Evolutionary conservation across 2,329 filamentous ascomycete genomes (phyloP).

Genomic region (Paracorniculantispora psalliotae): DNA sequence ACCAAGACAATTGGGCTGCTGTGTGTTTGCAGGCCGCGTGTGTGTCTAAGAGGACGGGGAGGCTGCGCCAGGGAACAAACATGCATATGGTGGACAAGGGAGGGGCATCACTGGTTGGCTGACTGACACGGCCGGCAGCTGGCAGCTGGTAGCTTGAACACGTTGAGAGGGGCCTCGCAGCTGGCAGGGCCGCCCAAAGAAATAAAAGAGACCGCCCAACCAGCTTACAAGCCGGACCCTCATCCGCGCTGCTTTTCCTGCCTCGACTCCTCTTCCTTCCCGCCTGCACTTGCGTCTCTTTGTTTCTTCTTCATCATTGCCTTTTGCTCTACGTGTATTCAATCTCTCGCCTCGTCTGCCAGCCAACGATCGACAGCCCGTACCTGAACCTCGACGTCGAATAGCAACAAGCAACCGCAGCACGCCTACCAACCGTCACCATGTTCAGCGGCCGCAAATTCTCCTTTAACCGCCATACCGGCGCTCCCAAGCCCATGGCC

Average conservation of each 20-base stretch:
- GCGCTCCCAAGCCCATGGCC: slow-evolving; percentile 48
- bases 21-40: not conserved
- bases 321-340: not conserved
- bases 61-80: not conserved
- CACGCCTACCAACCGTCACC: not conserved
- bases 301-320: not conserved
- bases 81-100: not conserved
- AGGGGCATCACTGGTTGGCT: slow-evolving; percentile 3
- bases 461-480: slow-evolving; percentile 62
- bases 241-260: slow-evolving; percentile 5
- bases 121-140: not conserved
- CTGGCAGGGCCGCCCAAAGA: not conserved
- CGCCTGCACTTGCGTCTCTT: not conserved
- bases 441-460: slow-evolving; percentile 58
- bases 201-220: slow-evolving; percentile 8
- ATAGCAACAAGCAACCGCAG: not conserved
- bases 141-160: not conserved
- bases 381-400: not conserved
- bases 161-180: not conserved
- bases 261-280: slow-evolving; percentile 1
- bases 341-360: not conserved
- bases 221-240: slow-evolving; percentile 1
- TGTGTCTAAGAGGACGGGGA: not conserved
- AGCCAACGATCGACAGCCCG: no score
- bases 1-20: not conserved